Evolutionary conservation across 106 monocot species (phyloP).

Genomic region (Acanthochlamys bracteata): DNA sequence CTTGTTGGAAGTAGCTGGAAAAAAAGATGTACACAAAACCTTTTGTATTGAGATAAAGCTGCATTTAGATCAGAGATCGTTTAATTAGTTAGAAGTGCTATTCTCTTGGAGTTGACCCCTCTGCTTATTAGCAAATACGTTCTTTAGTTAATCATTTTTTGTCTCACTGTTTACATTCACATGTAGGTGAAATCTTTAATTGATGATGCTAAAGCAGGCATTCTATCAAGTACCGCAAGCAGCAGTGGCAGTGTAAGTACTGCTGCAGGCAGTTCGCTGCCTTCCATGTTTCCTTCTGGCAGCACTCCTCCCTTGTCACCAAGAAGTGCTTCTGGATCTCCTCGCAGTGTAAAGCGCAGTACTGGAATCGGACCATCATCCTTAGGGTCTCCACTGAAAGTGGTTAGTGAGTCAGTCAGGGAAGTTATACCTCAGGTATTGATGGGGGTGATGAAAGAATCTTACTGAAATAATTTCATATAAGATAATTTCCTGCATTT

Average conservation of each 20-base stretch:
- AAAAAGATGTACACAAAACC: no score
- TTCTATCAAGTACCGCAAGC: conserved; percentile 38
- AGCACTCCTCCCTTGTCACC: conserved; percentile 94
- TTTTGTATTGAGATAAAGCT: no score
- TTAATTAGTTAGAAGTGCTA: no score
- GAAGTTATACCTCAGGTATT: conserved; percentile 91
- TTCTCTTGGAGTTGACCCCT: no score
- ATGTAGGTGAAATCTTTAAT: conserved; percentile 70
- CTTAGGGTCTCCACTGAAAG: conserved; percentile 71
- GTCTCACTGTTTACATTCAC: background rate
- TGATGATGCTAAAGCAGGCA: conserved; percentile 75
- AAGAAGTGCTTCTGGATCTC: conserved; percentile 79
- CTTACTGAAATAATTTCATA: background rate
- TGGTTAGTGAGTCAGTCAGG: conserved; percentile 57
- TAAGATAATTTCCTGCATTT: background rate
- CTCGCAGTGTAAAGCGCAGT: conserved; percentile 51
- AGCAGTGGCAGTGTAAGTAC: conserved; percentile 40
- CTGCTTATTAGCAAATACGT: no score
- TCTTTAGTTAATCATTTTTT: background rate
- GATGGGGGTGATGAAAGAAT: background rate
- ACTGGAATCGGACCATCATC: conserved; percentile 42
- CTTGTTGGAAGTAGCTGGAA: no score
- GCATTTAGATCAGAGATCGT: no score
- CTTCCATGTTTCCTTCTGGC: conserved; percentile 89
- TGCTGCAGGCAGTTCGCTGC: conserved; percentile 48